phyloP scores from a whole-genome alignment of 768 basidiomycete genomes.

The Termitomyces titanicus region DNA sequence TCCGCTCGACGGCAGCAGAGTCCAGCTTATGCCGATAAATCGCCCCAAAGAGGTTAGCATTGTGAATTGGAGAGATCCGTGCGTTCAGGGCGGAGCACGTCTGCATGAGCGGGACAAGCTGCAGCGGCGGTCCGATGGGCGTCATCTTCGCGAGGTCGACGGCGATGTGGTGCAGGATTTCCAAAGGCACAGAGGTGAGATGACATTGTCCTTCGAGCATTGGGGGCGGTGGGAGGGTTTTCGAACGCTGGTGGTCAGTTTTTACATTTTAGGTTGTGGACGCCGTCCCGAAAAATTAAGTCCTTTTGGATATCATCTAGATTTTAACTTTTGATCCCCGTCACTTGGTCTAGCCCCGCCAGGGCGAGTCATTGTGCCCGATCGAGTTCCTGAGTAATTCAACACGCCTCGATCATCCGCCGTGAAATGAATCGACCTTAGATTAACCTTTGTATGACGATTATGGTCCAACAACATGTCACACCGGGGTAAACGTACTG shows the following conservation, averaged over 20 bases:
- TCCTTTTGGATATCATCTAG: neutral
- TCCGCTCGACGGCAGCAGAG: conserved; percentile 41
- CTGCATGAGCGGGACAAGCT: conserved; percentile 45
- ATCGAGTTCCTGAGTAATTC: no score
- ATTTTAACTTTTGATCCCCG: conserved; percentile 5
- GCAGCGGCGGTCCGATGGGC: conserved; percentile 41
- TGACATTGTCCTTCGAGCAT: neutral
- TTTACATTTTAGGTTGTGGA: neutral
- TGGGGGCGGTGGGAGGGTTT: neutral
- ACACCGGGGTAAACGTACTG: no score
- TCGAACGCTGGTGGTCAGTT: neutral
- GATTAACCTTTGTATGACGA: no score
- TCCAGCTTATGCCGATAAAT: conserved; percentile 61
- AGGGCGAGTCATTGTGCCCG: no score
- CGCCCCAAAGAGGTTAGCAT: conserved; percentile 42
- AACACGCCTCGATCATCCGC: no score
- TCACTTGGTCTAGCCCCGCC: no score
- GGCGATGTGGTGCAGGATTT: conserved; percentile 1
- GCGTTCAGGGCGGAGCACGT: conserved; percentile 36
- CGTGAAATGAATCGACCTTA: no score
- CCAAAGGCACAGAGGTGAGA: neutral
- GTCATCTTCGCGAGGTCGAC: neutral
- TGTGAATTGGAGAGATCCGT: conserved; percentile 25
- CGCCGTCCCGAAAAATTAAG: neutral
- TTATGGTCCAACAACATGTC: no score